A percentile compares a stretch with the other conserved stretches of the same genome.
These are phyloP conservation scores for Ilex asprella DNA, from an alignment of 257 asterid species.

Conservation along the genomic window DNA sequence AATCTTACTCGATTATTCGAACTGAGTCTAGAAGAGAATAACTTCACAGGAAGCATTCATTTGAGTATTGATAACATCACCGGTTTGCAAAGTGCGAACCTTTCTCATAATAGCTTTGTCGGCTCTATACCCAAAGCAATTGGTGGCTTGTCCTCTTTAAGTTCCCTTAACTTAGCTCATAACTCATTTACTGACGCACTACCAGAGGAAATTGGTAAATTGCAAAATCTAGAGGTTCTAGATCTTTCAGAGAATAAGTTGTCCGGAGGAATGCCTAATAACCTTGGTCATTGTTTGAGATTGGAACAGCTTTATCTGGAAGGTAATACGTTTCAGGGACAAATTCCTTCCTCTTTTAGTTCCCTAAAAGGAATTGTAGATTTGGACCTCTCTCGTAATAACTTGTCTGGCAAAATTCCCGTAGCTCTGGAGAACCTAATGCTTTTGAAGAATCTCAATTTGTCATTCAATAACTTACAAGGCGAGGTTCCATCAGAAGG, in stretches of 20 bases:
- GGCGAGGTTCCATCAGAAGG: too few species aligned
- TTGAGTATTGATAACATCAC: too few species aligned
- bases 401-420: conserved; percentile 15
- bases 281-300: conserved; percentile 7
- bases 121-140: too few species aligned
- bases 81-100: too few species aligned
- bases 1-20: too few species aligned
- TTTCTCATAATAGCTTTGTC: too few species aligned
- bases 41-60: too few species aligned
- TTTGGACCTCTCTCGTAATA: conserved; percentile 19
- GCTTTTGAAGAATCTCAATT: too few species aligned
- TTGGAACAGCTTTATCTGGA: conserved; percentile 11
- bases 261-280: conserved; percentile 14
- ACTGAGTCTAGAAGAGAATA: too few species aligned
- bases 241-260: conserved; percentile 12
- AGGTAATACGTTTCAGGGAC: neutral
- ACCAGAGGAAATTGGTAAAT: conserved; percentile 9
- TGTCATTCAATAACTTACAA: too few species aligned
- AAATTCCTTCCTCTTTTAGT: neutral
- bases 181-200: conserved; percentile 10
- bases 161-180: conserved; percentile 6
- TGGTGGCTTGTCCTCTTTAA: too few species aligned
- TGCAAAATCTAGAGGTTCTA: conserved; percentile 9
- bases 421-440: neutral
- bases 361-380: conserved; percentile 15